Base-by-base conservation (phyloP, 495 filamentous ascomycete species). In the Penicillium soppii region DNA sequence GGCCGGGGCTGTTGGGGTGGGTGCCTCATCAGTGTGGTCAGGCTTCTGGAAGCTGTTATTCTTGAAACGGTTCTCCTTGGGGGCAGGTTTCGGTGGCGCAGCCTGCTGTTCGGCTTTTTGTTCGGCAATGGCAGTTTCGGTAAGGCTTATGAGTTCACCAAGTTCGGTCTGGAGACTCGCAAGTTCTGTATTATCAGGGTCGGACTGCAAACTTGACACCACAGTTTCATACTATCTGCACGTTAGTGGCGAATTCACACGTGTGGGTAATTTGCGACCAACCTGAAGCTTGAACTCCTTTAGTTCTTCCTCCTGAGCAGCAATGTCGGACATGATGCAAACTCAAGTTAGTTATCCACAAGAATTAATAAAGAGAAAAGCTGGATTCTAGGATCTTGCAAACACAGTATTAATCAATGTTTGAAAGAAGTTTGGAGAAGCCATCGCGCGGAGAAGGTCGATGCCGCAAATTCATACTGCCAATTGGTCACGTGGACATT, bases 211-310 rank as follows among this genome's bases (percentile, higher is more conserved):
- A 42, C 83, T 83, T 23, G 81, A 76, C 64, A 84, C 70, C 38
- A 95, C 88, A 20, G 86, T 85, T 71, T 95, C 91, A 67, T 94
- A 84, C 91, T 96, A 57, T 20, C 26, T 25, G 36, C 12, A 35
- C 33, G 52, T 56, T 32, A 43, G 60, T 44, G 43, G 50, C 20
- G 21, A 29, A 38, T 29, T 15, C 20, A 12, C 23, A 27, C 15
- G 29, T 41, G 25, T 37, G 10, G 32, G 22, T n/a, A 13, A 8
- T 35, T 32, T 25, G 46, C 20, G 19, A 53, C 70, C 26, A 66
- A 91, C 90, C 83, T 94, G 91, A 57, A 85, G 75, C 69, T 85
- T 85, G 71, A 88, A 94, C 70, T 91, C 87, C 67, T 88, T 89
- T 45, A 89, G 74, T 57, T 94, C 91, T 32, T 80, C 82, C 67